A percentile compares a stretch with the other conserved stretches of the same genome.
phyloP scores from a whole-genome alignment of 2,329 filamentous ascomycete genomes.

The Aspergillus viridinutans region DNA sequence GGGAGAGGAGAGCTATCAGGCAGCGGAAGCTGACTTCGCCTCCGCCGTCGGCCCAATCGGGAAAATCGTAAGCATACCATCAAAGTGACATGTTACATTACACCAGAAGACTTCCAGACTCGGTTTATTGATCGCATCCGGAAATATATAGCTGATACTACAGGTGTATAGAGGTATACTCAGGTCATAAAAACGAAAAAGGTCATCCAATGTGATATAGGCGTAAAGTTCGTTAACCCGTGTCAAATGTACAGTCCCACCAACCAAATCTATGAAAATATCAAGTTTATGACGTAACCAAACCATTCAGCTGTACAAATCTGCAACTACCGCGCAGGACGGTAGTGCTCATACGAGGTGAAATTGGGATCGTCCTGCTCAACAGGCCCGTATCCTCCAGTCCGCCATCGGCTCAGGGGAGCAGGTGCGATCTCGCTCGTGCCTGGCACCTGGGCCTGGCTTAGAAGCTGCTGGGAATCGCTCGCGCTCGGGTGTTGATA shows the following conservation, averaged over 20 bases:
- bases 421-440: constrained; percentile 13
- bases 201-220: neutral
- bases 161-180: neutral
- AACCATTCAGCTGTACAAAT: neutral
- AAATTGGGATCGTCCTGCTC: constrained; percentile 30
- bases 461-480: constrained; percentile 34
- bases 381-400: constrained; percentile 35
- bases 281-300: neutral
- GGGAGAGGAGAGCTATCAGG: neutral
- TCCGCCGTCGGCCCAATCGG: constrained; percentile 6
- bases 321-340: constrained; percentile 16
- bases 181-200: neutral
- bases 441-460: constrained; percentile 32
- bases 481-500: constrained; percentile 39
- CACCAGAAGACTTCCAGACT: too few relatives aligned
- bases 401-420: constrained; percentile 33
- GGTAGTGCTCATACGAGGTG: constrained; percentile 35
- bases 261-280: neutral
- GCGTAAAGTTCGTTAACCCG: neutral
- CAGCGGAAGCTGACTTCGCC: neutral
- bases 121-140: neutral
- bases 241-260: neutral
- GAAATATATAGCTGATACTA: neutral
- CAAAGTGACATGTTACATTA: too few relatives aligned
- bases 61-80: constrained; percentile 11